Base-by-base conservation (phyloP, 139 green algal species). In the Coccomyxa sp. region DNA sequence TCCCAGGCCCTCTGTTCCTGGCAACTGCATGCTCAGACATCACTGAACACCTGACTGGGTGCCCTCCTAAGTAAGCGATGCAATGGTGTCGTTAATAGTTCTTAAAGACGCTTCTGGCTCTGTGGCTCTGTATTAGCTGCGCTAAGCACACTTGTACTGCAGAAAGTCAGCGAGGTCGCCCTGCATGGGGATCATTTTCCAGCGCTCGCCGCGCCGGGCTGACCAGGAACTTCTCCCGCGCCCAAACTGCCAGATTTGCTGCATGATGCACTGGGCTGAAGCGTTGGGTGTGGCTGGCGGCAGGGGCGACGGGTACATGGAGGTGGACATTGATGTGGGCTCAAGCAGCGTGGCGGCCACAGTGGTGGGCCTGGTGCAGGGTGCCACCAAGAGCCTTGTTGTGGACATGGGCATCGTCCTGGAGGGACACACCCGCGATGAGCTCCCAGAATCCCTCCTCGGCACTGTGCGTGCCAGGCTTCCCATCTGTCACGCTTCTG, bases 301-400 rank as follows among this genome's bases (percentile, higher is more conserved):
- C 77, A 88, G 85, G 77, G 85, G 85, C 10, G 81, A 81, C 23
- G 78, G 82, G 12, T 82, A 88, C 58, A 38, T 77, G 71, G 85
- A 88, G 77, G 89, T 92, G 28, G 85, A 89, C 83, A 79, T 91
- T 28, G 87, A 92, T 82, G 83, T 92, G n/a, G 85, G 79, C 57
- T 88, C 84, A 60, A 87, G 67, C 63, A 75, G 82, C 27, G 83
- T 80, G 71, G 89, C 89, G 25, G 63, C 67, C 74, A 84, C 63
- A 28, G 85, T 87, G 11, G 85, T 89, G 12, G 80, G 83, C 17
- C 66, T 91, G 28, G 87, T 92, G 23, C 45, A 59, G n/a, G 81
- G 81, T 28, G 81, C 82, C 13, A 87, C 86, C 60, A 89, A 81
- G 67, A 84, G 63, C 76, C 74, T 91, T 13, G 63, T 87, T 27